phyloP scores from a whole-genome alignment of 345 rosid species.

The Leavenworthia alabamica region DNA sequence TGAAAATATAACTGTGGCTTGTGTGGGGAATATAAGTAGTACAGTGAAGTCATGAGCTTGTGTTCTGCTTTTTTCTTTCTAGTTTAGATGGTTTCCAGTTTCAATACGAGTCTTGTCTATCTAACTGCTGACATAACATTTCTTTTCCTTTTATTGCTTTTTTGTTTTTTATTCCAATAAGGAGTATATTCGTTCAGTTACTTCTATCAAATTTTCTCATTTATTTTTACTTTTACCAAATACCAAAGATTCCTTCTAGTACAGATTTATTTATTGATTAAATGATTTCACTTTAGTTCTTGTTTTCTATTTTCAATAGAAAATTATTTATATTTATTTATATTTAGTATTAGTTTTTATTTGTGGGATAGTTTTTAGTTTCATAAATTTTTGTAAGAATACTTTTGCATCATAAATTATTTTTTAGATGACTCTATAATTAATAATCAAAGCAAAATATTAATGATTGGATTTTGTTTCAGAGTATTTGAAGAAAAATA shows the following conservation, averaged over 20 bases:
- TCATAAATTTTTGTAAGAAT: neutral
- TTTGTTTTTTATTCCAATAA: constrained; percentile 3
- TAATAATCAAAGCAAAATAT: neutral
- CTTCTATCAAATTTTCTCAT: constrained; percentile 12
- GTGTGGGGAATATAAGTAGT: constrained; percentile 11
- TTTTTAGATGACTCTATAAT: neutral
- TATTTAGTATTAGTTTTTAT: too few relatives aligned
- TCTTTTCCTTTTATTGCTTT: constrained; percentile 16
- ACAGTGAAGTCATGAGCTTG: constrained; percentile 17
- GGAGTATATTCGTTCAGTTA: constrained; percentile 4
- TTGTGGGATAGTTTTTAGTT: too few relatives aligned
- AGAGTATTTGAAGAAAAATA: constrained; percentile 47
- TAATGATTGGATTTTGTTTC: constrained; percentile 22
- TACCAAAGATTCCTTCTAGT: too few relatives aligned
- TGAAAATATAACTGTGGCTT: neutral
- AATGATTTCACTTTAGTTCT: too few relatives aligned
- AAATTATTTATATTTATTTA: too few relatives aligned
- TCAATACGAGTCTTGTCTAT: constrained; percentile 27
- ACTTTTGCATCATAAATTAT: neutral
- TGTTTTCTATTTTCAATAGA: too few relatives aligned
- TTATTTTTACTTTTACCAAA: neutral
- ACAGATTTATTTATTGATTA: too few relatives aligned
- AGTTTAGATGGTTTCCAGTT: constrained; percentile 18
- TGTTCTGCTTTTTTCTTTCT: neutral
- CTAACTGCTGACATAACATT: constrained; percentile 29